phyloP scores from a whole-genome alignment of 805 yeast species.

The Wickerhamiella azymoides region DNA sequence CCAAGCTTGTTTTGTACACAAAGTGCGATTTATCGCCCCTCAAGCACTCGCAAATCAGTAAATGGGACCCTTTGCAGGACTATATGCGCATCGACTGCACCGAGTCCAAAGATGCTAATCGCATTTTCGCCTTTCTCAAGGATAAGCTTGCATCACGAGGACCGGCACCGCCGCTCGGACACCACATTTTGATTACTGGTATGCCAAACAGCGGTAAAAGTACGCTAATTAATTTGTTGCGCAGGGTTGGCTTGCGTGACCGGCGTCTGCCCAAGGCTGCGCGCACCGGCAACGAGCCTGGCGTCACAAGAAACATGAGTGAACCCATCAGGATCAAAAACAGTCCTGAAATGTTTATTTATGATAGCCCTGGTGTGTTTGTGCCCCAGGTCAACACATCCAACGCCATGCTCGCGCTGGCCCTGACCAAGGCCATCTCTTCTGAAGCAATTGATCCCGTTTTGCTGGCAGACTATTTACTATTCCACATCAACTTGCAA shows the following conservation, averaged over 20 bases:
- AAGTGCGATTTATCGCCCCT: conserved; percentile 52
- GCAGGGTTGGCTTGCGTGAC: conserved; percentile 31
- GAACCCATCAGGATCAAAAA: conserved; percentile 52
- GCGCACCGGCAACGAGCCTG: conserved; percentile 74
- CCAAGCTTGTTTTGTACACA: conserved; percentile 56
- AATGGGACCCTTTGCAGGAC: conserved; percentile 38
- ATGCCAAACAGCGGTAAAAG: conserved; percentile 99
- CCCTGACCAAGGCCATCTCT: conserved; percentile 64
- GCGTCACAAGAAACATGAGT: conserved; percentile 71
- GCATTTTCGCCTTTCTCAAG: conserved; percentile 37
- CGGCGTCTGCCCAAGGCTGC: conserved; percentile 47
- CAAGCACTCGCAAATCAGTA: conserved; percentile 27
- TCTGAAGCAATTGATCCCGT: conserved; percentile 60
- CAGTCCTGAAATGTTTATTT: conserved; percentile 49
- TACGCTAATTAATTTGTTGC: conserved; percentile 61
- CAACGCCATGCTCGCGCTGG: conserved; percentile 60
- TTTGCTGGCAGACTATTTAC: conserved; percentile 70
- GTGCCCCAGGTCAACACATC: conserved; percentile 55
- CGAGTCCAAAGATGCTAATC: conserved; percentile 34
- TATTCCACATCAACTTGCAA: conserved; percentile 47
- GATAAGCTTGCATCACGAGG: conserved; percentile 31
- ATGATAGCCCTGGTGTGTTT: conserved; percentile 90
- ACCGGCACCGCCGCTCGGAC: conserved; percentile 76
- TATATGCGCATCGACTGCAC: conserved; percentile 49
- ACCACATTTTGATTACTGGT: conserved; percentile 65